Evolutionary conservation across 2,329 filamentous ascomycete species (phyloP), one percentile per base, ranked within the genome.

Genomic region (Corynespora cassiicola): DNA sequence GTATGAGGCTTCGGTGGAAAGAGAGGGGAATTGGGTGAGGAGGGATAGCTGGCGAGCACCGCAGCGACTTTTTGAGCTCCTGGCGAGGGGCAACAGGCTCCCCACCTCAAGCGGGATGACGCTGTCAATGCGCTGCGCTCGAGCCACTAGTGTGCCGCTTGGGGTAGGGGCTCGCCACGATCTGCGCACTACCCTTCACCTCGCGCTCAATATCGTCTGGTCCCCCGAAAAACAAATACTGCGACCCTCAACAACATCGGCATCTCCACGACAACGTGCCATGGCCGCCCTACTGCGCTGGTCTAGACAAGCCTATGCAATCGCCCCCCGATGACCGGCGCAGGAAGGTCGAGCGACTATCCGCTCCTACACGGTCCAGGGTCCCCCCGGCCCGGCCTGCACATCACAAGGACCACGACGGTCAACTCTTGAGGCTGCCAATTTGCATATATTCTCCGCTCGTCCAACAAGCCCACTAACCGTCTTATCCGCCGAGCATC

Each of bases 51-150:
- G 50, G 47, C 36, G 42, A 35, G 31, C n/a, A n/a, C n/a, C n/a
- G n/a, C n/a, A n/a, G n/a, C n/a, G 45, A 45, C 50, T 52, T 60
- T 62, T 63, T 58, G 51, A 61, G 50, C 50, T 52, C 36, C 17
- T n/a, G 31, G 40, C 39, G 59, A 59, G 54, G 60, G 56, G 58
- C 52, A 58, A 47, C 50, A 41, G 37, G 42, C 35, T 40, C 37
- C 48, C 52, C 51, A 50, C 52, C 54, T 54, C 42, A 52, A 45
- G 43, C 47, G 56, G 54, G 42, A 58, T 59, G 58, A 60, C 56
- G 57, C 50, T 47, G 42, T 46, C 45, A 39, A 43, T 37, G 44
- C 42, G 39, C 35, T 29, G 26, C 33, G 26, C 39, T 37, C 18
- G 34, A 31, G 17, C 44, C 42, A 54, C 56, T 58, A 54, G 42